Evolutionary conservation across 1,139 yeast genomes (phyloP).

Genomic region (Yamadazyma epiphylla): DNA sequence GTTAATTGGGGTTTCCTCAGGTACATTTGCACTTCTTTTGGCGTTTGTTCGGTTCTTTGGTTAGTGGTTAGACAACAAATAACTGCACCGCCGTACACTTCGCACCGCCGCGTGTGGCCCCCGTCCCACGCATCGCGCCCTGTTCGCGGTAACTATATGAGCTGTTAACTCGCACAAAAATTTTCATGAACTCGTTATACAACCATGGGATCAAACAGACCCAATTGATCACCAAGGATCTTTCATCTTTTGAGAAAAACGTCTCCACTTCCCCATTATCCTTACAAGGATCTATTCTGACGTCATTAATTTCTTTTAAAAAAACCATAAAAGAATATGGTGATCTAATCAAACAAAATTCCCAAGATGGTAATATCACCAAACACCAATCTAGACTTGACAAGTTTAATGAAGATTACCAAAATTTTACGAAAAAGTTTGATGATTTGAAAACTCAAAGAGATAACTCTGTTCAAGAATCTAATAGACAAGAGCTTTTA

Average conservation of each 20-base stretch:
- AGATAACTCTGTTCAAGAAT: conserved; percentile 54
- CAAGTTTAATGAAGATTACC: conserved; percentile 58
- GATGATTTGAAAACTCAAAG: conserved; percentile 60
- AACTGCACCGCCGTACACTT: neutral
- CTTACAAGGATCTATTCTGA: conserved; percentile 77
- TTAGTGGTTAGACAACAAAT: conserved; percentile 18
- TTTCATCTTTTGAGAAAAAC: conserved; percentile 62
- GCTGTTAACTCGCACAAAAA: neutral
- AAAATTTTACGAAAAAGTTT: conserved; percentile 55
- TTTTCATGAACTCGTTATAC: conserved; percentile 66
- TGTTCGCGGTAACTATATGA: neutral
- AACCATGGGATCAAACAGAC: conserved; percentile 89
- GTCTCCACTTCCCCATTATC: conserved; percentile 70
- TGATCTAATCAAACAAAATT: conserved; percentile 59
- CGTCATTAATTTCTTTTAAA: conserved; percentile 70
- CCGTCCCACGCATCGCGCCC: neutral
- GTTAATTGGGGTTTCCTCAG: conserved; percentile 97
- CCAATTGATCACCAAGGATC: conserved; percentile 64
- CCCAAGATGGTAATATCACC: conserved; percentile 50
- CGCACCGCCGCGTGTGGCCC: neutral
- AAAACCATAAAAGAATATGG: conserved; percentile 78
- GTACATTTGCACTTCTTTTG: conserved; percentile 89
- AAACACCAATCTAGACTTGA: conserved; percentile 64
- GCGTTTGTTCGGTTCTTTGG: conserved; percentile 87
- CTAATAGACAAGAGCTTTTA: conserved; percentile 56